These are phyloP conservation scores for Suillus weaverae DNA, from an alignment of 768 basidiomycete genomes.

Conservation along the genomic window DNA sequence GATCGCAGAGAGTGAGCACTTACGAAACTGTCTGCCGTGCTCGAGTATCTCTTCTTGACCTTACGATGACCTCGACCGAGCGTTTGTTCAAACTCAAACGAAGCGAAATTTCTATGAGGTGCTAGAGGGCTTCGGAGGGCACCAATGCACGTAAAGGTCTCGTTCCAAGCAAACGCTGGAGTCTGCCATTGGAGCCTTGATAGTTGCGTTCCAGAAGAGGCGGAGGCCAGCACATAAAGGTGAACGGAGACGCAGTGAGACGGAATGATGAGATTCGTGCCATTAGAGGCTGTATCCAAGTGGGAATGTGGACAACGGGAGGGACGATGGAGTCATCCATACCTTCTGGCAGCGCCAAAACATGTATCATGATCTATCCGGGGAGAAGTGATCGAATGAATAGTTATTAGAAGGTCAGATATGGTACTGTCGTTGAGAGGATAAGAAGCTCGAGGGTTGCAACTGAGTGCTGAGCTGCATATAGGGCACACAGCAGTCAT, in stretches of 20 bases:
- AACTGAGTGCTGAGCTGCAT: no score
- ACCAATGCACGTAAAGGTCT: background rate
- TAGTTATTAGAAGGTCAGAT: no score
- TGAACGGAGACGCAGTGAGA: background rate
- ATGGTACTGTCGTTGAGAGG: no score
- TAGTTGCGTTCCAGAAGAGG: background rate
- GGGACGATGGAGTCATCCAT: no score
- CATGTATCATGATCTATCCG: no score
- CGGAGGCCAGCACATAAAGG: background rate
- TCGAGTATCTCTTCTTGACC: background rate
- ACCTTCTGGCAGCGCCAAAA: no score
- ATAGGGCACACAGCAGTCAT: no score
- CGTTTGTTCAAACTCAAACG: background rate
- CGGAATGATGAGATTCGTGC: background rate
- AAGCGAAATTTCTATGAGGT: no score
- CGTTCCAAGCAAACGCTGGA: background rate
- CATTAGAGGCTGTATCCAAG: background rate
- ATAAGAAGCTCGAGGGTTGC: no score
- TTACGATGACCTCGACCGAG: background rate
- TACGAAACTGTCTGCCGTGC: background rate
- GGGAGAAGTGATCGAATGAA: no score
- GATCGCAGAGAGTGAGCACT: no score
- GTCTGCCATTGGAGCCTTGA: background rate
- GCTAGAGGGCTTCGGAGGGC: background rate
- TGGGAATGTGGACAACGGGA: no score